A percentile compares a stretch with the other conserved stretches of the same genome.
Conservation (phyloP, 805 yeast genomes). For the Debaryomyces prosopidis region DNA sequence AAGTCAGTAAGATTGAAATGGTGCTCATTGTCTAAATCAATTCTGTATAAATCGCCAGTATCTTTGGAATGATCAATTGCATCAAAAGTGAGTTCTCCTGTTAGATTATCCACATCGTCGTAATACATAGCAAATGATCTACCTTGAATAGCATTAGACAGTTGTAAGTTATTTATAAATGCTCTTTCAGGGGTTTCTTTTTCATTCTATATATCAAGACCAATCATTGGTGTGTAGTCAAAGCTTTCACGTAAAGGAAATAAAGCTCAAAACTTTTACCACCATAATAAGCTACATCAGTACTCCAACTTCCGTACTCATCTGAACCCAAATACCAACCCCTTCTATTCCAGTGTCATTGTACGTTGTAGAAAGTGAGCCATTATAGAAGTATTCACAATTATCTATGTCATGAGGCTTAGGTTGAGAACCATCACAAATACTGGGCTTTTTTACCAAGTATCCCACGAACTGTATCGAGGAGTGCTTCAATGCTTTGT, state of each 20-base stretch:
- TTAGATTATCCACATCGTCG: not conserved
- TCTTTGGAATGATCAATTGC: not conserved
- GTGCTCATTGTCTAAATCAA: not conserved
- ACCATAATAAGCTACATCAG: not conserved
- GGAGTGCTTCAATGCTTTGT: slow-evolving; percentile 53
- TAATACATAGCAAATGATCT: slow-evolving; percentile 1
- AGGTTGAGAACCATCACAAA: not conserved
- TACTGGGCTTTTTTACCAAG: not conserved
- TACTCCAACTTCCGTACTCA: slow-evolving; percentile 13
- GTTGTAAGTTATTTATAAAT: too few species aligned
- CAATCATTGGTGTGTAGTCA: not conserved
- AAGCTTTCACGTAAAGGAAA: not conserved
- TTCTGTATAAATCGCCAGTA: not conserved
- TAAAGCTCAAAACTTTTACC: not conserved
- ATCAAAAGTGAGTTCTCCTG: not conserved
- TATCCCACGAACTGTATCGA: slow-evolving; percentile 63
- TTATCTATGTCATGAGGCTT: not conserved
- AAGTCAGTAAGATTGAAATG: not conserved
- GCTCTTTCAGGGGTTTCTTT: too few species aligned
- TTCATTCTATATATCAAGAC: not conserved
- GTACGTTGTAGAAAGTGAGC: not conserved
- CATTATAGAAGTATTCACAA: not conserved
- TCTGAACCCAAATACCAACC: slow-evolving; percentile 26
- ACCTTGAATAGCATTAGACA: not conserved
- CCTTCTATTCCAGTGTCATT: not conserved